Evolutionary conservation across 2,329 filamentous ascomycete genomes (phyloP).

Genomic region (Cercospora nicotianae): DNA sequence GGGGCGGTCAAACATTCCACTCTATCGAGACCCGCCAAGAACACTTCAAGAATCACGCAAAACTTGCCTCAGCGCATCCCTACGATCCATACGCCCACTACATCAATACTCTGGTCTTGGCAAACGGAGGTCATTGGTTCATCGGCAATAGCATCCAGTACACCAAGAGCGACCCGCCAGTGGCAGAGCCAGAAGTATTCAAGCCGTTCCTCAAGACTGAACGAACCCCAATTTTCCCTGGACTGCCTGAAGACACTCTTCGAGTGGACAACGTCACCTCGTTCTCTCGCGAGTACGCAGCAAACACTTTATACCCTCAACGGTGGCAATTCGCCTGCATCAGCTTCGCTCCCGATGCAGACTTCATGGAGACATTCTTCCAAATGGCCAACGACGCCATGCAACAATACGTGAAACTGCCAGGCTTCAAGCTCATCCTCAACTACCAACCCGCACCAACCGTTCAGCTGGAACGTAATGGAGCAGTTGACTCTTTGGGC

Average conservation of each 20-base stretch:
- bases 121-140: conserved; percentile 24
- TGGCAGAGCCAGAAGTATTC: conserved; percentile 21
- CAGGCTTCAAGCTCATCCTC: conserved; percentile 26
- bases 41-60: conserved; percentile 17
- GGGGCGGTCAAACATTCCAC: conserved; percentile 27
- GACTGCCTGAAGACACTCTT: conserved; percentile 24
- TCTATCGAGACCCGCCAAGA: conserved; percentile 20
- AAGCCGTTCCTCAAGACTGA: conserved; percentile 20
- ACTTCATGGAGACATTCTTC: conserved; percentile 29
- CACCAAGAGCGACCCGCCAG: conserved; percentile 27
- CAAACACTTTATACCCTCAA: conserved; percentile 21
- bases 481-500: conserved; percentile 23
- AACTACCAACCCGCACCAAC: conserved; percentile 27
- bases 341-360: conserved; percentile 24
- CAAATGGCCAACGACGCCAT: conserved; percentile 24
- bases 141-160: conserved; percentile 33
- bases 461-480: conserved; percentile 21
- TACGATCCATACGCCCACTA: conserved; percentile 28
- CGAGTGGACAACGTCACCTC: conserved; percentile 27
- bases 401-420: conserved; percentile 16
- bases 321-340: conserved; percentile 27
- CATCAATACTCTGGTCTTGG: conserved; percentile 26
- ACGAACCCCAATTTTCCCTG: conserved; percentile 23
- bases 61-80: conserved; percentile 16
- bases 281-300: conserved; percentile 25